These are phyloP conservation scores for Termitomyces sp. DNA, from an alignment of 768 basidiomycete species.

Conservation along the genomic window DNA sequence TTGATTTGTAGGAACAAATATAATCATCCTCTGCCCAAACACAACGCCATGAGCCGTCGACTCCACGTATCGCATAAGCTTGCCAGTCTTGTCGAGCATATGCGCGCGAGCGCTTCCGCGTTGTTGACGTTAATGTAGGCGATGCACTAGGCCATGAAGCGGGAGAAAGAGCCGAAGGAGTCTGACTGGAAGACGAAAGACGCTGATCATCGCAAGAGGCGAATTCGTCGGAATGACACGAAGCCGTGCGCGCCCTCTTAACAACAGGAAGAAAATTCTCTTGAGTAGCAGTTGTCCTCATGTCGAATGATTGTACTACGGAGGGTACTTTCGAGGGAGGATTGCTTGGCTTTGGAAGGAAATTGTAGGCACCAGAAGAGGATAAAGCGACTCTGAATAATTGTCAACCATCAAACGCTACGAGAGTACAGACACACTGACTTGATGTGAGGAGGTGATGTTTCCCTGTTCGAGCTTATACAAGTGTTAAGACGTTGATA, in stretches of 20 bases:
- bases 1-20: slow-evolving; percentile 13
- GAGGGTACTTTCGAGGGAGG: background rate
- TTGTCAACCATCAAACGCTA: background rate
- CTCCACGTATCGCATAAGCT: slow-evolving; percentile 4
- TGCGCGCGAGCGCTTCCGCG: background rate
- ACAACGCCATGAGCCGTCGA: slow-evolving; percentile 10
- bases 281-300: background rate
- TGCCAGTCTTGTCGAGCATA: slow-evolving; percentile 10
- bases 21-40: slow-evolving; percentile 6
- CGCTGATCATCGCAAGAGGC: background rate
- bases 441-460: background rate
- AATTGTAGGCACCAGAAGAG: background rate
- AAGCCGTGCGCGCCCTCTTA: slow-evolving; percentile 1
- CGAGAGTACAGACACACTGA: background rate
- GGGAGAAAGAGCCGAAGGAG: background rate
- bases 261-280: background rate
- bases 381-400: background rate
- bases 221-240: background rate
- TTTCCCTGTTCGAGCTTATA: background rate
- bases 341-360: background rate
- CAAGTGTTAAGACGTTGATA: background rate
- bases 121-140: background rate
- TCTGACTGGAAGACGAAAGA: background rate
- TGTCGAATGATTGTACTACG: background rate
- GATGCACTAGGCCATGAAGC: background rate